A percentile compares a stretch with the other conserved stretches of the same genome.
Conservation (phyloP, 2,329 filamentous ascomycete species). For the Colletotrichum destructivum region DNA sequence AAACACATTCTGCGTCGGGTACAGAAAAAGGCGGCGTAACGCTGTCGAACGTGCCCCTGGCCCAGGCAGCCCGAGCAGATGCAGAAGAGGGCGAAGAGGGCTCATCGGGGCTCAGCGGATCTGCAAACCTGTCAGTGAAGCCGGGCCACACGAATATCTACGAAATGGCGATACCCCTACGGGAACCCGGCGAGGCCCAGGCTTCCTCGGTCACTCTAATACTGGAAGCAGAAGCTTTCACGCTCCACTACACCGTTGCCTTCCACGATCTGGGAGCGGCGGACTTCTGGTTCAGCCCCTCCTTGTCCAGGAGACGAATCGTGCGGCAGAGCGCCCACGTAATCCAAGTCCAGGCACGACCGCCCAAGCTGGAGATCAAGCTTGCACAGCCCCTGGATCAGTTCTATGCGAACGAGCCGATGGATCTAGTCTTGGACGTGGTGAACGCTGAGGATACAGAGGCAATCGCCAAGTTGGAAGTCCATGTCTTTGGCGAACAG, state of each 20-base stretch:
- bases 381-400: slow-evolving; percentile 75
- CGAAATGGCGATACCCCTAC: slow-evolving; percentile 79
- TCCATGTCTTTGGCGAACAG: slow-evolving; percentile 74
- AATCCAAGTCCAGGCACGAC: slow-evolving; percentile 86
- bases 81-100: slow-evolving; percentile 46
- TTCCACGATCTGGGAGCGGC: slow-evolving; percentile 60
- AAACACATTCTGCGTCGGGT: slow-evolving; percentile 39
- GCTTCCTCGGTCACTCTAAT: slow-evolving; percentile 75
- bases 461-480: slow-evolving; percentile 79
- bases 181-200: slow-evolving; percentile 85
- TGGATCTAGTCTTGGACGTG: slow-evolving; percentile 79
- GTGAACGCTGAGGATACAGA: slow-evolving; percentile 88
- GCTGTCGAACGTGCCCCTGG: slow-evolving; percentile 49
- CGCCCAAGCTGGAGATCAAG: slow-evolving; percentile 88
- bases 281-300: slow-evolving; percentile 66
- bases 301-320: slow-evolving; percentile 61
- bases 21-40: slow-evolving; percentile 44
- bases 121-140: slow-evolving; percentile 72
- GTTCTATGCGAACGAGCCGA: slow-evolving; percentile 88
- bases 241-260: slow-evolving; percentile 75
- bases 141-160: slow-evolving; percentile 80
- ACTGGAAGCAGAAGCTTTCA: slow-evolving; percentile 76
- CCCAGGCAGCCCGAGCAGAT: slow-evolving; percentile 15
- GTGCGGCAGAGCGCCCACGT: slow-evolving; percentile 65
- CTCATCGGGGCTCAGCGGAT: slow-evolving; percentile 48